These are phyloP conservation scores for Tympanopsis confertula DNA, from an alignment of 2,329 filamentous ascomycete species.

Conservation along the genomic window DNA sequence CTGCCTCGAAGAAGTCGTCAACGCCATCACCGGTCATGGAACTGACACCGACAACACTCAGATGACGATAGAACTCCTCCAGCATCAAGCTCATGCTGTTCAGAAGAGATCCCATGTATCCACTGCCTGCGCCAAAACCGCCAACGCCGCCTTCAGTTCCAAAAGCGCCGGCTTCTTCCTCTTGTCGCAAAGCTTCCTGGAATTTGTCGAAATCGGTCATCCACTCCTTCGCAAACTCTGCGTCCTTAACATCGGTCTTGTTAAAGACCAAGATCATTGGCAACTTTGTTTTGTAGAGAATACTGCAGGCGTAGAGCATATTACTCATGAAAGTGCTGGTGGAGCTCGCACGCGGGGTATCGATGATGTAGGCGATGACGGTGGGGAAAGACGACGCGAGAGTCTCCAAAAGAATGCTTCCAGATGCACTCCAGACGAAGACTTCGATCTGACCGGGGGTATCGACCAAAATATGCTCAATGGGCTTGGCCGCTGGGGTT, in stretches of 20 bases:
- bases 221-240: slow-evolving; percentile 89
- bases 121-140: slow-evolving; percentile 60
- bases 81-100: slow-evolving; percentile 98
- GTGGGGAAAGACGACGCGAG: slow-evolving; percentile 91
- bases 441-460: slow-evolving; percentile 97
- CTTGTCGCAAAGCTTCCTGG: slow-evolving; percentile 69
- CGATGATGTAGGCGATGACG: slow-evolving; percentile 93
- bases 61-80: slow-evolving; percentile 91
- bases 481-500: slow-evolving; percentile 44
- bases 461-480: slow-evolving; percentile 81
- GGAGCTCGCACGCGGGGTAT: slow-evolving; percentile 83
- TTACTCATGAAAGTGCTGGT: slow-evolving; percentile 99
- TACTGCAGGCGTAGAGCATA: slow-evolving; percentile 98
- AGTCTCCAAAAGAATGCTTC: slow-evolving; percentile 84
- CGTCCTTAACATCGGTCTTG: slow-evolving; percentile 92
- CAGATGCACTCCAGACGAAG: slow-evolving; percentile 95
- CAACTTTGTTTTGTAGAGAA: slow-evolving; percentile 95
- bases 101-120: slow-evolving; percentile 89
- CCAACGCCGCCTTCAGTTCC: slow-evolving; percentile 57
- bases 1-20: slow-evolving; percentile 85
- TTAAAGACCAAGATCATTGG: slow-evolving; percentile 99
- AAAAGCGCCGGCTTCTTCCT: slow-evolving; percentile 37
- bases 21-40: slow-evolving; percentile 86
- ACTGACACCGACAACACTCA: slow-evolving; percentile 86
- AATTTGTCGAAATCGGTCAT: slow-evolving; percentile 99